These are phyloP conservation scores for Exophiala spinifera DNA, from an alignment of 2,329 filamentous ascomycete species.

Conservation along the genomic window DNA sequence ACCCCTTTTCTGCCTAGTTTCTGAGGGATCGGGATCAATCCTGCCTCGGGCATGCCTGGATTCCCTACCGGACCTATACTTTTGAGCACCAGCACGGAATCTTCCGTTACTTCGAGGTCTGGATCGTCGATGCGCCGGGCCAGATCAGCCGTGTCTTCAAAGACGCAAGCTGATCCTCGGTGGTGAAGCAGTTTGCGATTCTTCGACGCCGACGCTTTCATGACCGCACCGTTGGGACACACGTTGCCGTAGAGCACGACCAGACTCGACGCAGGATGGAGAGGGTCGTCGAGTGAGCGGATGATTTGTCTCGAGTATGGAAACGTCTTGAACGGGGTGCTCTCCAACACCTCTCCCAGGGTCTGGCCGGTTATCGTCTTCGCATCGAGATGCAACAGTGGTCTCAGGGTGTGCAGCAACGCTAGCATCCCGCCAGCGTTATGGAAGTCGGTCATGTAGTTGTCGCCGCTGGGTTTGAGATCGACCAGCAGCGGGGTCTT, in stretches of 20 bases:
- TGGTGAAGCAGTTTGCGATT: conserved; percentile 45
- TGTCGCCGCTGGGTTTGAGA: conserved; percentile 53
- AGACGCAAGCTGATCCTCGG: conserved; percentile 47
- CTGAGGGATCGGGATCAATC: conserved; percentile 50
- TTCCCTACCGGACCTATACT: conserved; percentile 52
- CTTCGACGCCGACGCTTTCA: conserved; percentile 53
- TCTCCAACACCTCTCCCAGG: conserved; percentile 45
- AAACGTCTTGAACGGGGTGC: conserved; percentile 42
- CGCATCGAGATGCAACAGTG: conserved; percentile 47
- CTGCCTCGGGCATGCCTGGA: conserved; percentile 54
- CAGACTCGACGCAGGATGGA: conserved; percentile 46
- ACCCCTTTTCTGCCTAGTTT: conserved; percentile 49
- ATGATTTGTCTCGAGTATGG: conserved; percentile 44
- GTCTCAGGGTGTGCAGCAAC: conserved; percentile 46
- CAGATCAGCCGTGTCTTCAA: conserved; percentile 48
- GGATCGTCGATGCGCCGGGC: conserved; percentile 47
- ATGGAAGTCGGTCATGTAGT: conserved; percentile 56
- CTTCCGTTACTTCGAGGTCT: conserved; percentile 41
- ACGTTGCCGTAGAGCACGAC: conserved; percentile 48
- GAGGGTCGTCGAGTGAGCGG: conserved; percentile 43
- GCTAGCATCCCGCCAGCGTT: conserved; percentile 53
- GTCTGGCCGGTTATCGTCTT: conserved; percentile 49
- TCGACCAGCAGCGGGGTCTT: conserved; percentile 49
- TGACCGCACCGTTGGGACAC: conserved; percentile 48
- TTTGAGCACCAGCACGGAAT: conserved; percentile 49